phyloP scores from a whole-genome alignment of 768 basidiomycete species.

The Cystobasidium onofrii region DNA sequence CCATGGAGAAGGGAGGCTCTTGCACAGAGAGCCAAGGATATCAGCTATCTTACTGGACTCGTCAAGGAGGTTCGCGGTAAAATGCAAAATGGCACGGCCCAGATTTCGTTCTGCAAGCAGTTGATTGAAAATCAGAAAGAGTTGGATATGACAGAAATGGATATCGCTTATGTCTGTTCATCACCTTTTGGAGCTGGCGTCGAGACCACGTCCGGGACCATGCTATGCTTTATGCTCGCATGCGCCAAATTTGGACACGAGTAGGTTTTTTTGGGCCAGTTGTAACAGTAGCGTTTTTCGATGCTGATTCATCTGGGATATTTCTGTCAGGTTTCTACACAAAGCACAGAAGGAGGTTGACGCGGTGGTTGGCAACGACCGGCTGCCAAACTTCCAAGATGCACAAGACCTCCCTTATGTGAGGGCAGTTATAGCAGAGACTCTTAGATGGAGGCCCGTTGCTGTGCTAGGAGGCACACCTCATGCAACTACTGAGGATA shows the following conservation, averaged over 20 bases:
- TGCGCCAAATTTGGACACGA: slow-evolving; percentile 31
- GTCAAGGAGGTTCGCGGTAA: slow-evolving; percentile 37
- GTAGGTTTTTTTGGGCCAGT: slow-evolving; percentile 25
- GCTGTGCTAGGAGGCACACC: slow-evolving; percentile 35
- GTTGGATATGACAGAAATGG: slow-evolving; percentile 32
- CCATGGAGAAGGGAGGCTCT: slow-evolving; percentile 35
- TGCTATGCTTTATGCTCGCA: slow-evolving; percentile 34
- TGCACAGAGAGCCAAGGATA: slow-evolving; percentile 31
- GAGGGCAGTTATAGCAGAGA: slow-evolving; percentile 31
- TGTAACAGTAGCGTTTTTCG: neutral
- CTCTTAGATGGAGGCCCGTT: slow-evolving; percentile 36
- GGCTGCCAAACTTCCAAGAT: slow-evolving; percentile 32
- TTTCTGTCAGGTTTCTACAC: neutral
- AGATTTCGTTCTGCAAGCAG: slow-evolving; percentile 29
- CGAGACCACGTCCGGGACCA: slow-evolving; percentile 36
- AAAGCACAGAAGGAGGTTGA: slow-evolving; percentile 33
- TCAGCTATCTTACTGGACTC: slow-evolving; percentile 31
- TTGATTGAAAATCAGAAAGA: slow-evolving; percentile 30
- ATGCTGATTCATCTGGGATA: neutral
- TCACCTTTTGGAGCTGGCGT: slow-evolving; percentile 34
- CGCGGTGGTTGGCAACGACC: slow-evolving; percentile 26
- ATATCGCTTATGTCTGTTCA: slow-evolving; percentile 25
- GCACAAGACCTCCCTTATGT: slow-evolving; percentile 32
- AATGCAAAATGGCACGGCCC: slow-evolving; percentile 19
- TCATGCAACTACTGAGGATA: slow-evolving; percentile 31